Evolutionary conservation across 345 rosid species (phyloP), one percentile per base, ranked within the genome.

Genomic region (Melastoma malabathricum): DNA sequence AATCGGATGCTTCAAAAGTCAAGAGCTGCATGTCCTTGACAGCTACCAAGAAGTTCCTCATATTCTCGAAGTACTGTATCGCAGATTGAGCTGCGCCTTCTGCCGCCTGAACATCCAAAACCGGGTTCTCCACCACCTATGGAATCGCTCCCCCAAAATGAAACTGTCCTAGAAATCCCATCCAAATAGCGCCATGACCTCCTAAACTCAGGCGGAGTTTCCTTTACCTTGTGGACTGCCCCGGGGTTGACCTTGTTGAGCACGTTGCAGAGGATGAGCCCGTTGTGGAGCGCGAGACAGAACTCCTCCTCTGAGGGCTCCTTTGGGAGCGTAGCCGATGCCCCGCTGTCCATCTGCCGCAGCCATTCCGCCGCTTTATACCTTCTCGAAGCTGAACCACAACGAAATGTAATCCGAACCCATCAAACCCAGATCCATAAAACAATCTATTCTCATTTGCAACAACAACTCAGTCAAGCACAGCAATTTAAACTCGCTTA

Each of bases 51-150:
- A 92, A 92, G 56, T 92, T 92, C 65, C 98, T 84, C 98, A 84
- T 92, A 74, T 92, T 92, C 62, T 92, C 98, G 4, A 92, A 92
- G 59, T 80, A 92, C 69, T 92, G 98, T 55, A 92, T 92, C 4
- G 98, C 98, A 15, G 95, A 92, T 57, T 92, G 98, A 25, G 98
- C 98, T 10, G 98, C 95, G 38, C 79, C 98, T 27, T 92, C 98
- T 0, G 89, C 75, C 1, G 93, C 75, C 52, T 86, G 85, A 44
- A 82, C 77, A 0, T 80, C 76, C 23, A 83, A 62, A 6, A 77
- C 62, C 39, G 94, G 92, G 55, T 70, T 90, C 44, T 86, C 96
- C 46, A 92, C 98, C 55, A 92, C 92, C 97, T 78, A 46, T 39
- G 43, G 46, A 16, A 17, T 23, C 12, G 41, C 41, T 34, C 12